Evolutionary conservation across 495 filamentous ascomycete species (phyloP).

Genomic region (Immersiella caudata): DNA sequence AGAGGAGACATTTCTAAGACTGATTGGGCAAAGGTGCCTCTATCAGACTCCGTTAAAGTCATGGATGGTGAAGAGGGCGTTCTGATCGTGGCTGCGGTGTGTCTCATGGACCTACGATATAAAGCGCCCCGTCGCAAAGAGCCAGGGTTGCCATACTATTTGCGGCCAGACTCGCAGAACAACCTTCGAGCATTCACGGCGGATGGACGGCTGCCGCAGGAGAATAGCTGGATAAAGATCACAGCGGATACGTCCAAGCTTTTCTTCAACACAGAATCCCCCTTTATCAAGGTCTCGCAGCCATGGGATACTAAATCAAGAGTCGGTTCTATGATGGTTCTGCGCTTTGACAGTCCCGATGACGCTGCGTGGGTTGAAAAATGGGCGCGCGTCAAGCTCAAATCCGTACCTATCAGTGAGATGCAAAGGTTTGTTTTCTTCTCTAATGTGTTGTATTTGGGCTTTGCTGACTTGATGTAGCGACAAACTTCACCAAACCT

Average conservation of each 20-base stretch:
- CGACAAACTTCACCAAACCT: neutral
- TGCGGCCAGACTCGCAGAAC: neutral
- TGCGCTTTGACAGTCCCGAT: slow-evolving; percentile 10
- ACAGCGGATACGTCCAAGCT: slow-evolving; percentile 14
- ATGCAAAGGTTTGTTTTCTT: slow-evolving; percentile 16
- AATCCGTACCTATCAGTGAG: neutral
- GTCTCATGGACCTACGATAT: neutral
- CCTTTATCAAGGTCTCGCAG: slow-evolving; percentile 27
- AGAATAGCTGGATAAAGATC: slow-evolving; percentile 31
- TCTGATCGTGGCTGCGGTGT: neutral
- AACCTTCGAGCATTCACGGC: slow-evolving; percentile 26
- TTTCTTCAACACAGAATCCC: slow-evolving; percentile 10
- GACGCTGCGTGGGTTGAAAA: slow-evolving; percentile 17
- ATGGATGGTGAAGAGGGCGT: neutral
- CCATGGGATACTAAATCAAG: slow-evolving; percentile 1
- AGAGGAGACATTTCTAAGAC: neutral
- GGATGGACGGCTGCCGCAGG: slow-evolving; percentile 10
- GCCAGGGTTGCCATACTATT: slow-evolving; percentile 9
- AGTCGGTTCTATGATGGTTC: slow-evolving; percentile 15
- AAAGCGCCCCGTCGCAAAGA: neutral
- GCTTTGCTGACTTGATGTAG: slow-evolving; percentile 4
- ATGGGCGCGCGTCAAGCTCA: slow-evolving; percentile 12
- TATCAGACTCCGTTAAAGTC: neutral
- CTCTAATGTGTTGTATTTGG: neutral
- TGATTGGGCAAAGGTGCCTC: neutral